Percentiles rank a stretch among this genome's conserved stretches.
Evolutionary conservation across 306 rosid species (phyloP).

Genomic region (Clitoria ternatea): DNA sequence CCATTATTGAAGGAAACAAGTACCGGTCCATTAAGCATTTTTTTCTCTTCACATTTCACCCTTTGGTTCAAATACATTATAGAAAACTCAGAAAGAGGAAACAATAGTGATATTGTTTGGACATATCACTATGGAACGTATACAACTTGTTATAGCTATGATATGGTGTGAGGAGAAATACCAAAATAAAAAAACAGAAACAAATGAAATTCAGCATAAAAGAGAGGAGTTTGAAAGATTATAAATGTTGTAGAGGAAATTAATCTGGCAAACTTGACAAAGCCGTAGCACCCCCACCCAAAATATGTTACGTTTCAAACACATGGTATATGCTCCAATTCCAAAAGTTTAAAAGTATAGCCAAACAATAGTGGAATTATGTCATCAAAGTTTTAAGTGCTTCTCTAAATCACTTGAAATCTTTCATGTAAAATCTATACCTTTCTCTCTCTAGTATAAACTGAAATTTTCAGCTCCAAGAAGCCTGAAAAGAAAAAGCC

Average conservation of each 20-base stretch:
- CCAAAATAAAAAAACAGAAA: too few relatives aligned
- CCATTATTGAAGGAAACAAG: constrained; percentile 4
- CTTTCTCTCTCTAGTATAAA: background rate
- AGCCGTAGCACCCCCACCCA: too few relatives aligned
- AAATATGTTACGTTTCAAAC: too few relatives aligned
- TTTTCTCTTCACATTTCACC: background rate
- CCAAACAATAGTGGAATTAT: too few relatives aligned
- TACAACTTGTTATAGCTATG: too few relatives aligned
- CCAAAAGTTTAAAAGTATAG: too few relatives aligned
- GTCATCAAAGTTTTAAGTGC: background rate
- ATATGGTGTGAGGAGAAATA: too few relatives aligned
- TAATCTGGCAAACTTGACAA: too few relatives aligned
- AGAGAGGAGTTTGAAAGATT: too few relatives aligned
- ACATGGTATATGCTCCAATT: too few relatives aligned
- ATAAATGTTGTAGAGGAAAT: too few relatives aligned
- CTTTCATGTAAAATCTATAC: background rate
- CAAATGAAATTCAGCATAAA: too few relatives aligned
- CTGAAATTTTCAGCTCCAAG: background rate
- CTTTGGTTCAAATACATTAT: background rate
- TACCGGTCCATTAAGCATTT: background rate
- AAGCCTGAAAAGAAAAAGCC: background rate
- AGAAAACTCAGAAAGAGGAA: background rate
- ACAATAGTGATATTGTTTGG: background rate
- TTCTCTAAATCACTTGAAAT: background rate
- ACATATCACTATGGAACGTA: background rate